These are phyloP conservation scores for Xerocomellus intermedius DNA, from an alignment of 768 basidiomycete species.

Conservation along the genomic window DNA sequence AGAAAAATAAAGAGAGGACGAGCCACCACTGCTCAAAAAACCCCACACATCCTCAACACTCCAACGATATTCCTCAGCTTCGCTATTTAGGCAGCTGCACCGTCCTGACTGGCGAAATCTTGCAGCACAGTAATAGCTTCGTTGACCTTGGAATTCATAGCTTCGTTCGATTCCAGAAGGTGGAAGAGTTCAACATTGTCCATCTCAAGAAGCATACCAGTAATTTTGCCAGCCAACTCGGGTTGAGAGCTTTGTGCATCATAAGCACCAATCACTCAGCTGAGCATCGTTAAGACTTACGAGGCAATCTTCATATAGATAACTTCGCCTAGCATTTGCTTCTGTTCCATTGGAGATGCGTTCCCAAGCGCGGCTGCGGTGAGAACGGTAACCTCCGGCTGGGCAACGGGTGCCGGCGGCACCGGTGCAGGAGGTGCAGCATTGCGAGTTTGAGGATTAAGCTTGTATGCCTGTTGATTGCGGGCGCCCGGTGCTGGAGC, in stretches of 20 bases:
- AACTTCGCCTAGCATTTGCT: conserved; percentile 98
- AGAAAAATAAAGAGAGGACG: conserved; percentile 47
- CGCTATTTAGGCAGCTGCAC: neutral
- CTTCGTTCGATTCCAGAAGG: conserved; percentile 77
- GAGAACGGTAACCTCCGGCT: conserved; percentile 53
- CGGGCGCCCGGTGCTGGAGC: conserved; percentile 44
- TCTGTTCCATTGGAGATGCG: conserved; percentile 80
- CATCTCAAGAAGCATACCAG: conserved; percentile 99
- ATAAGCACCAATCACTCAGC: conserved; percentile 3
- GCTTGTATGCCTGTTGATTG: conserved; percentile 33
- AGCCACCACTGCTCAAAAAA: conserved; percentile 41
- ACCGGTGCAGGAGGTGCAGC: conserved; percentile 33
- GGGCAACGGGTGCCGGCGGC: conserved; percentile 39
- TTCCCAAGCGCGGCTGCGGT: conserved; percentile 60
- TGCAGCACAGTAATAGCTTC: conserved; percentile 89
- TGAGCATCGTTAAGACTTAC: conserved; percentile 43
- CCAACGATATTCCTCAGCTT: neutral
- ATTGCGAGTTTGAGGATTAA: conserved; percentile 38
- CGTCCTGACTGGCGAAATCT: conserved; percentile 64
- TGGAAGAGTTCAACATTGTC: conserved; percentile 91
- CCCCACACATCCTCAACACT: conserved; percentile 15
- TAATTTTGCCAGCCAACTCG: conserved; percentile 97
- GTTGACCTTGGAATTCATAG: conserved; percentile 85
- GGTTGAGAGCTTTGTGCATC: conserved; percentile 63
- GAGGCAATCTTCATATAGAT: conserved; percentile 87